A percentile compares a stretch with the other conserved stretches of the same genome.
Evolutionary conservation across 768 basidiomycete species (phyloP).

Genomic region (Trametes cingulata): DNA sequence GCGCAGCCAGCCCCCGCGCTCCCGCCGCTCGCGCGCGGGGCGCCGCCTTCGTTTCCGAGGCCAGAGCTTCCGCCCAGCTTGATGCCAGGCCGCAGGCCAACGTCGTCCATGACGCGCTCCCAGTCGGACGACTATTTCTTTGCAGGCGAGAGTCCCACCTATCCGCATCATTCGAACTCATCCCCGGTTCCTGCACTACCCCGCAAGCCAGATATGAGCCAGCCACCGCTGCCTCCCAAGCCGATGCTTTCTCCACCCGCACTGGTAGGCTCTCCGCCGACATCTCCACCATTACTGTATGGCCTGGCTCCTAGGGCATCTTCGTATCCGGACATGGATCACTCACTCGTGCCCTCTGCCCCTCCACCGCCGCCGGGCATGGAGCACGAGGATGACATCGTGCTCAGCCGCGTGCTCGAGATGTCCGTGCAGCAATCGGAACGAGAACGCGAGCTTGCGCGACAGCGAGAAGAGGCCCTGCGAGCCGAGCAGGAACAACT

Average conservation of each 20-base stretch:
- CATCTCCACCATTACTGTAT: background rate
- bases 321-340: background rate
- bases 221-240: slow-evolving; percentile 29
- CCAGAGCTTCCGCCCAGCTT: slow-evolving; percentile 14
- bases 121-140: slow-evolving; percentile 23
- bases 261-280: background rate
- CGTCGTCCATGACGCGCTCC: slow-evolving; percentile 6
- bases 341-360: background rate
- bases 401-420: slow-evolving; percentile 23
- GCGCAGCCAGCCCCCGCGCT: slow-evolving; percentile 9
- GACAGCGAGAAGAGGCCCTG: background rate
- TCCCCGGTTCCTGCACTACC: slow-evolving; percentile 26
- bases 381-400: slow-evolving; percentile 11
- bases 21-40: background rate
- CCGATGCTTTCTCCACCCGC: slow-evolving; percentile 10
- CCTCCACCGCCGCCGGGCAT: slow-evolving; percentile 1
- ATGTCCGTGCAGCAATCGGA: slow-evolving; percentile 23
- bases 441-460: background rate
- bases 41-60: slow-evolving; percentile 11
- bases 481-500: slow-evolving; percentile 64
- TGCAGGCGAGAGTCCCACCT: background rate
- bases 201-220: slow-evolving; percentile 22
- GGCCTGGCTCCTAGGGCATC: background rate
- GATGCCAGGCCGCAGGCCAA: slow-evolving; percentile 13
- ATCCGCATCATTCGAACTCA: slow-evolving; percentile 17